phyloP scores from a whole-genome alignment of 2,329 filamentous ascomycete genomes.

The Fusarium succisae region DNA sequence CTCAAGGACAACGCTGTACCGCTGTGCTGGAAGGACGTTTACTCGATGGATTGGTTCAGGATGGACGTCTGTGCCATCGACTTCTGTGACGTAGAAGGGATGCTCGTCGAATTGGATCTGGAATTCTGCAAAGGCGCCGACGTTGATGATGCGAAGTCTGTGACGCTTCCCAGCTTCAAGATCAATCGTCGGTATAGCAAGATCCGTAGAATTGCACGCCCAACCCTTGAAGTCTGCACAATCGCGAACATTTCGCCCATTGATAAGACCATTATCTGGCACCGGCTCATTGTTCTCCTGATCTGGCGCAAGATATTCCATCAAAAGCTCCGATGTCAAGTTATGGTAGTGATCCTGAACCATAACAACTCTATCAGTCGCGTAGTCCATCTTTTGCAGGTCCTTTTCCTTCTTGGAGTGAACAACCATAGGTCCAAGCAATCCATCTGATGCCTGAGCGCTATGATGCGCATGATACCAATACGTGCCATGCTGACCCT shows the following conservation, averaged over 20 bases:
- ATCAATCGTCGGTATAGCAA: conserved; percentile 53
- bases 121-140: conserved; percentile 76
- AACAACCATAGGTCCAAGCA: conserved; percentile 74
- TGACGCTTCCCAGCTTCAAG: conserved; percentile 67
- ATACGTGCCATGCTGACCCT: conserved; percentile 59
- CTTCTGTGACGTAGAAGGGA: conserved; percentile 70
- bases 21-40: conserved; percentile 74
- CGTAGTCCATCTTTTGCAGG: conserved; percentile 43
- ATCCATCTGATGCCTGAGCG: conserved; percentile 73
- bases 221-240: conserved; percentile 50
- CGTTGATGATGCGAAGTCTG: conserved; percentile 74
- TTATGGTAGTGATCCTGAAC: conserved; percentile 81
- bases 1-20: conserved; percentile 73
- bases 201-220: conserved; percentile 55
- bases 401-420: conserved; percentile 60
- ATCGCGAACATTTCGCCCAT: conserved; percentile 56
- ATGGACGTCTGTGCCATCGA: conserved; percentile 74
- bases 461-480: conserved; percentile 74
- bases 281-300: conserved; percentile 71
- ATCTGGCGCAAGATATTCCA: conserved; percentile 64
- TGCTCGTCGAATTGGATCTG: conserved; percentile 77
- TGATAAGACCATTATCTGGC: conserved; percentile 71
- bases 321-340: conserved; percentile 57
- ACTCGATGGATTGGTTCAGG: conserved; percentile 67
- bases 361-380: conserved; percentile 68